phyloP scores from a whole-genome alignment of 2,329 filamentous ascomycete species.

The Colletotrichum agaves region DNA sequence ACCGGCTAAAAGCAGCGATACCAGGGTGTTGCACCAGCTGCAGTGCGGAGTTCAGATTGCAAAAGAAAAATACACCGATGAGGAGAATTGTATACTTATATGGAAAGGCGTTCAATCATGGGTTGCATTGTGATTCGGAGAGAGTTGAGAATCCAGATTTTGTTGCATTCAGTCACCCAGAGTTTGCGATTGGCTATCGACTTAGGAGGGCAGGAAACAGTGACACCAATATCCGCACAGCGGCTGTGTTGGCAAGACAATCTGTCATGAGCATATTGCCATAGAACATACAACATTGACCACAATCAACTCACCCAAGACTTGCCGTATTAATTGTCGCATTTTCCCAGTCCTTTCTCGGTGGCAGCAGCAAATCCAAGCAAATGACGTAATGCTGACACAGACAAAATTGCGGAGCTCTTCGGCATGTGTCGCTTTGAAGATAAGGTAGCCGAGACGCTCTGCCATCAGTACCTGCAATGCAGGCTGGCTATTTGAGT shows the following conservation, averaged over 20 bases:
- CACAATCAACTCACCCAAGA: not conserved
- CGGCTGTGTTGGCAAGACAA: not conserved
- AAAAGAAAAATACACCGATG: not conserved
- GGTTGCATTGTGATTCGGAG: not conserved
- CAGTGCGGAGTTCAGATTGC: not conserved
- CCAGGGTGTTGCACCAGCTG: not conserved
- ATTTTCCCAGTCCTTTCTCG: not conserved
- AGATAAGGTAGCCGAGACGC: not conserved
- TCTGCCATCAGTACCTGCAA: no score
- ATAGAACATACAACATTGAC: constrained; percentile 11
- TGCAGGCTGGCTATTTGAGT: no score
- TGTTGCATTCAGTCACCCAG: constrained; percentile 10
- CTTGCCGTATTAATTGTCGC: not conserved
- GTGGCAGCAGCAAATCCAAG: not conserved
- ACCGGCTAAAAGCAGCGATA: not conserved
- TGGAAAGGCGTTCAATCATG: constrained; percentile 1
- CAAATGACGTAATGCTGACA: constrained; percentile 26
- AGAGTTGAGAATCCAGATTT: not conserved
- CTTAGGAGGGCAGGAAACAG: not conserved
- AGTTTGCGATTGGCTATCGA: constrained; percentile 2
- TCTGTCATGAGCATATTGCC: not conserved
- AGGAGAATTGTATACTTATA: constrained; percentile 9
- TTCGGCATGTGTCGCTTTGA: constrained; percentile 9
- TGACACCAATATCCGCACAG: not conserved
- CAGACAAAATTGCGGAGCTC: constrained; percentile 21